Percentiles rank a stretch among this genome's conserved stretches.
phyloP scores from a whole-genome alignment of 2,329 filamentous ascomycete species.

The Pyrenophora teres region DNA sequence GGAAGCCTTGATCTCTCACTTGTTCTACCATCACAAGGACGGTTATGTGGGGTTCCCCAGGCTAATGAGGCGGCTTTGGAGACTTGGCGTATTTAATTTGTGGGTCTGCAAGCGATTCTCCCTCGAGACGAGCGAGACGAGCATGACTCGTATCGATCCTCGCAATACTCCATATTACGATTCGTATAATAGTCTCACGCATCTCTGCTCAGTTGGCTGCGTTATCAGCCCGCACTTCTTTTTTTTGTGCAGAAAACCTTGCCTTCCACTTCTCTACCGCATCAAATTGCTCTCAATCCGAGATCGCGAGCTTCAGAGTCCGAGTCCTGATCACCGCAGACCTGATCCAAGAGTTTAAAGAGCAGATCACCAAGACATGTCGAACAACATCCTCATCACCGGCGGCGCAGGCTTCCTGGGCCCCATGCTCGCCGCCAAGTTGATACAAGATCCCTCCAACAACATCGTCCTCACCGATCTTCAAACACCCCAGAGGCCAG shows the following conservation, averaged over 20 bases:
- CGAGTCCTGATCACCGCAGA: background rate
- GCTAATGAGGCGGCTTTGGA: background rate
- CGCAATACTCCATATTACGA: background rate
- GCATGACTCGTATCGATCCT: constrained; percentile 2
- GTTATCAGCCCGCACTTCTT: background rate
- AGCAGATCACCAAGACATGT: background rate
- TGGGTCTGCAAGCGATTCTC: constrained; percentile 1
- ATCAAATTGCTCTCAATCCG: background rate
- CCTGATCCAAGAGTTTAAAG: background rate
- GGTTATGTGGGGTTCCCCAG: background rate
- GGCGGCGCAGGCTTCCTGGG: constrained; percentile 66
- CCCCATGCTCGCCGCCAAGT: constrained; percentile 57
- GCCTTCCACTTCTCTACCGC: background rate
- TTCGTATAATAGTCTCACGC: background rate
- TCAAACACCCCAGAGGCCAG: constrained; percentile 55
- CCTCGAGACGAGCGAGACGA: background rate
- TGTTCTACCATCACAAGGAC: background rate
- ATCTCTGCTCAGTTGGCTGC: background rate
- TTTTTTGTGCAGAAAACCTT: background rate
- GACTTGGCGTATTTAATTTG: background rate
- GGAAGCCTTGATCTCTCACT: background rate
- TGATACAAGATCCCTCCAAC: constrained; percentile 53
- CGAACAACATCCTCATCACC: constrained; percentile 59
- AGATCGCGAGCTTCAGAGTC: background rate
- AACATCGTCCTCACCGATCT: constrained; percentile 60